Evolutionary conservation across 495 filamentous ascomycete species (phyloP).

Genomic region (Clohesyomyces aquaticus): DNA sequence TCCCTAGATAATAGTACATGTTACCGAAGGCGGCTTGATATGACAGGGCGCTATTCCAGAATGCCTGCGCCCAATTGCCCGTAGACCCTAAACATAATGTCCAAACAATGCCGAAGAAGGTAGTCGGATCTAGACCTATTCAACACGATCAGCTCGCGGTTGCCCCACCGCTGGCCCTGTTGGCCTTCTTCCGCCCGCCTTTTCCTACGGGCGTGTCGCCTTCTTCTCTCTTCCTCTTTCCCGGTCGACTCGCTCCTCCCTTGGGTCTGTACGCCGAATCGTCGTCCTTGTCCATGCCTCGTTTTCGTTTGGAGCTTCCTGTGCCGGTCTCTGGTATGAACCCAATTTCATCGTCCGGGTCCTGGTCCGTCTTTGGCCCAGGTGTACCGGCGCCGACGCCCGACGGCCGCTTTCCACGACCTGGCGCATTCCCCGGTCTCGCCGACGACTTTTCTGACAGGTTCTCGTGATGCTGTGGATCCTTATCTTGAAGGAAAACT

Average conservation of each 20-base stretch:
- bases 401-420: constrained; percentile 30
- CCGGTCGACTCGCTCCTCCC: constrained; percentile 51
- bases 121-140: background rate
- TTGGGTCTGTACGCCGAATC: constrained; percentile 55
- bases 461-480: constrained; percentile 48
- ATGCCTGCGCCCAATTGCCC: background rate
- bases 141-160: constrained; percentile 1
- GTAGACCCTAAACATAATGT: background rate
- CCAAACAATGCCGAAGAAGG: background rate
- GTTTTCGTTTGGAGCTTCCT: constrained; percentile 51
- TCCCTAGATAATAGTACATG: background rate
- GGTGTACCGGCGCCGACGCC: constrained; percentile 32
- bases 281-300: constrained; percentile 66
- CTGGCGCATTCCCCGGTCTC: constrained; percentile 22
- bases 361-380: constrained; percentile 54
- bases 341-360: constrained; percentile 59
- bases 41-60: no score
- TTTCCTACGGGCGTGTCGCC: constrained; percentile 43
- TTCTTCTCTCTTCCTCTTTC: constrained; percentile 69
- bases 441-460: constrained; percentile 39
- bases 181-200: constrained; percentile 42
- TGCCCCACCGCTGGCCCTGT: constrained; percentile 26
- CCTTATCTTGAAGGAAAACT: constrained; percentile 81
- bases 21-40: background rate
- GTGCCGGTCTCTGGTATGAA: constrained; percentile 50